phyloP scores from a whole-genome alignment of 164 flowering plant genomes.

The Saururus chinensis region DNA sequence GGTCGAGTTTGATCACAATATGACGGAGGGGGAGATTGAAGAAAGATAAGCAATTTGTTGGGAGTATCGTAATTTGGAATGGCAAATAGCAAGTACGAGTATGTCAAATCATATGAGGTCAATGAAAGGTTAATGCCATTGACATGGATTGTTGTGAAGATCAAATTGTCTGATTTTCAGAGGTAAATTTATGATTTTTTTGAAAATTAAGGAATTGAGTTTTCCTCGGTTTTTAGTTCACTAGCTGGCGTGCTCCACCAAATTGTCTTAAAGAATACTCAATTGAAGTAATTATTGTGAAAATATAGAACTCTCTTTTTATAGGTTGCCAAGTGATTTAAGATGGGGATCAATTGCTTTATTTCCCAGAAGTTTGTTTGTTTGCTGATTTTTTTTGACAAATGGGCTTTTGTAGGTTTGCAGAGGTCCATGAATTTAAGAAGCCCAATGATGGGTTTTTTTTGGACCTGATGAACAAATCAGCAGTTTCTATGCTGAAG shows the following conservation, averaged over 20 bases:
- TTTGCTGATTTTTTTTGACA: background rate
- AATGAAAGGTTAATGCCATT: slow-evolving; percentile 45
- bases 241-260: background rate
- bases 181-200: slow-evolving; percentile 24
- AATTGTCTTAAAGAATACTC: too few species aligned
- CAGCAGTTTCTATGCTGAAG: slow-evolving; percentile 61
- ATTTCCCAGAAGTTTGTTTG: background rate
- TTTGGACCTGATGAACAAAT: slow-evolving; percentile 76
- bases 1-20: too few species aligned
- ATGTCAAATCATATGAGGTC: slow-evolving; percentile 68
- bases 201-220: background rate
- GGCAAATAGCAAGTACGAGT: slow-evolving; percentile 88
- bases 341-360: background rate
- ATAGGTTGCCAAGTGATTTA: background rate
- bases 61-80: too few species aligned
- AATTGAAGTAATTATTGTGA: too few species aligned
- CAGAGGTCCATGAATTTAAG: slow-evolving; percentile 68
- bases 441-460: slow-evolving; percentile 85
- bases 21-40: too few species aligned
- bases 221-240: background rate
- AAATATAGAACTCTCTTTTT: background rate
- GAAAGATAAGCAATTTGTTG: too few species aligned
- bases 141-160: slow-evolving; percentile 71
- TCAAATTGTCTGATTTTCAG: slow-evolving; percentile 85
- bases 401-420: slow-evolving; percentile 41